These are phyloP conservation scores for Panaeolus papilionaceus DNA, from an alignment of 768 basidiomycete genomes.

Conservation along the genomic window DNA sequence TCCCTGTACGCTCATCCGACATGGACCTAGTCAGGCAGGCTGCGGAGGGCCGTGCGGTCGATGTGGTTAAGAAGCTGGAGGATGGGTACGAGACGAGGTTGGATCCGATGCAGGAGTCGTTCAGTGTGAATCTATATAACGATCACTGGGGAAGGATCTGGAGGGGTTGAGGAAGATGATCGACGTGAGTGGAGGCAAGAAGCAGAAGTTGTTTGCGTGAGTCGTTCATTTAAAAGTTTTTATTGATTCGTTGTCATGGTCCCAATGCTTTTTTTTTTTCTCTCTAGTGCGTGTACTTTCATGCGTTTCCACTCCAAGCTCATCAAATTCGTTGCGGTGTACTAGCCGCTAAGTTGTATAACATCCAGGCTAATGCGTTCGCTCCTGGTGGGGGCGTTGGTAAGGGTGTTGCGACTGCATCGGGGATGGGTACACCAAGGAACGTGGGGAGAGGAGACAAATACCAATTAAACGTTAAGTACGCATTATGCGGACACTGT, in stretches of 20 bases:
- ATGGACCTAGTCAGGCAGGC: constrained; percentile 36
- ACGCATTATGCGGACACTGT: too few species aligned
- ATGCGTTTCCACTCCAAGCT: constrained; percentile 47
- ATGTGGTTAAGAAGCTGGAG: constrained; percentile 46
- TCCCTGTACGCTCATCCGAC: constrained; percentile 25
- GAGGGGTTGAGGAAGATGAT: constrained; percentile 33
- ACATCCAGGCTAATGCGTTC: too few species aligned
- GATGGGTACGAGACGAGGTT: constrained; percentile 46
- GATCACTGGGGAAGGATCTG: constrained; percentile 35
- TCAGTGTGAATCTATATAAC: constrained; percentile 37
- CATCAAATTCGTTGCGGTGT: constrained; percentile 54
- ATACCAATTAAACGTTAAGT: not conserved
- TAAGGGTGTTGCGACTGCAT: too few species aligned
- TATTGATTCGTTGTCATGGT: not conserved
- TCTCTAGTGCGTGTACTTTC: constrained; percentile 44
- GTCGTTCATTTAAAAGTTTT: constrained; percentile 25
- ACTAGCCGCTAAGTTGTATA: constrained; percentile 24
- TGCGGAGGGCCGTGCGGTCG: constrained; percentile 44
- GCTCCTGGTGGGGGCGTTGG: too few species aligned
- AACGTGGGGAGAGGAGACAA: too few species aligned
- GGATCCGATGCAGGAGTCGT: constrained; percentile 35
- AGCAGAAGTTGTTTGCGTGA: constrained; percentile 55
- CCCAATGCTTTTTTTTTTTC: constrained; percentile 9
- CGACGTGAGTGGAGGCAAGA: constrained; percentile 51
- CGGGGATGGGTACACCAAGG: too few species aligned